Conservation (phyloP, 2,329 filamentous ascomycete species). For the Phyllosticta citribraziliensis region DNA sequence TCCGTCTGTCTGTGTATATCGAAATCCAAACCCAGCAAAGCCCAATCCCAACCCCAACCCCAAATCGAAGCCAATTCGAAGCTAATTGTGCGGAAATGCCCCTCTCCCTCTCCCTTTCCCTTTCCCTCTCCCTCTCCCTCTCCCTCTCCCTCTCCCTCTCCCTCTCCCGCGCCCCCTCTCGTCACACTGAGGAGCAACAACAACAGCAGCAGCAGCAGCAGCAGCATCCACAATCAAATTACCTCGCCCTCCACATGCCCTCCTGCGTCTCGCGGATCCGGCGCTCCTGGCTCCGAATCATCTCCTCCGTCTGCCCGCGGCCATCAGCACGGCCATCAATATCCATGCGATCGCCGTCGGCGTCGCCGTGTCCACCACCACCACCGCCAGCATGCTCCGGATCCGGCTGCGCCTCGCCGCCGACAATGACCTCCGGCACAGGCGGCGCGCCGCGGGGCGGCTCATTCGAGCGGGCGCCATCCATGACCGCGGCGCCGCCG, state of each 20-base stretch:
- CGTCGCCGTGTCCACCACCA: not conserved
- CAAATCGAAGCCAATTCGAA: no score
- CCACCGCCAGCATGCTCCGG: not conserved
- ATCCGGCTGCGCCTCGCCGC: not conserved
- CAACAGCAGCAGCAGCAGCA: no score
- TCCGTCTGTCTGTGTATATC: no score
- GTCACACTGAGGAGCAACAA: no score
- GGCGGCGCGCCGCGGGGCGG: slow-evolving; percentile 25
- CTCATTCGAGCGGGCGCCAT: slow-evolving; percentile 48
- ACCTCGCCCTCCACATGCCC: slow-evolving; percentile 40
- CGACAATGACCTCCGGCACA: slow-evolving; percentile 7
- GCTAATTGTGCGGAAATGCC: no score
- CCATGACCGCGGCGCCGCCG: slow-evolving; percentile 49
- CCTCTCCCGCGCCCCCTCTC: no score
- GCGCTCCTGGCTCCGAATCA: slow-evolving; percentile 51
- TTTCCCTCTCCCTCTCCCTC: no score
- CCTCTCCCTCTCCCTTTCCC: no score
- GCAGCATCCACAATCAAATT: not conserved
- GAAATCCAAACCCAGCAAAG: no score
- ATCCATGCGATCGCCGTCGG: slow-evolving; percentile 31
- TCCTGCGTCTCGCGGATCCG: slow-evolving; percentile 49
- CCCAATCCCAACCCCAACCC: no score
- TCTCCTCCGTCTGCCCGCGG: slow-evolving; percentile 51
- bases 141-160: no score
- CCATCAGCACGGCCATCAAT: slow-evolving; percentile 51